Conservation (phyloP, 441 rosid genomes). For the Oxalis stricta region DNA sequence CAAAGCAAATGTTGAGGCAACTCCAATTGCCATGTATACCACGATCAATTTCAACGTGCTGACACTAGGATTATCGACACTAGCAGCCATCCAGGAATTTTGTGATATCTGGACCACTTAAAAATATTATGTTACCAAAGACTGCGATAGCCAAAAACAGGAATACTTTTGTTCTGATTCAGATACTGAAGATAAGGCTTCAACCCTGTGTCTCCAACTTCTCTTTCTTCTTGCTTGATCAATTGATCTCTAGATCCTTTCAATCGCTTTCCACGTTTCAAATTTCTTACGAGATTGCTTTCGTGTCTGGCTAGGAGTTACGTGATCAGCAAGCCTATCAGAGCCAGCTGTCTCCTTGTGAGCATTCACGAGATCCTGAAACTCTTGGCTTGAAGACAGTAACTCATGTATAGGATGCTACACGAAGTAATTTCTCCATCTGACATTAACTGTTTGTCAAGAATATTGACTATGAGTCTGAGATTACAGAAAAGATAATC, state of each 20-base stretch:
- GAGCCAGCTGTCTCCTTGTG: slow-evolving; percentile 93
- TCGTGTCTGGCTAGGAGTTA: slow-evolving; percentile 17
- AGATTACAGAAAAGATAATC: too few relatives aligned
- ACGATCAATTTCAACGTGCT: slow-evolving; percentile 46
- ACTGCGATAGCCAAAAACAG: slow-evolving; percentile 39
- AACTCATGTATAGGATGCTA: slow-evolving; percentile 70
- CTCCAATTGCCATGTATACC: slow-evolving; percentile 63
- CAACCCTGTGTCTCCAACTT: slow-evolving; percentile 69
- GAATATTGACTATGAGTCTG: too few relatives aligned
- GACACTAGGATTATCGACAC: slow-evolving; percentile 64
- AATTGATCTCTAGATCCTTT: slow-evolving; percentile 41
- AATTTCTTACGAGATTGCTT: slow-evolving; percentile 36
- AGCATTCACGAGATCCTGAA: slow-evolving; percentile 83
- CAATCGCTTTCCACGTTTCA: slow-evolving; percentile 28
- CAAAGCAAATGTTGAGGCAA: slow-evolving; percentile 31
- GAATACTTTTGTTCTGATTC: slow-evolving; percentile 67
- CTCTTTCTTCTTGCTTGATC: slow-evolving; percentile 78
- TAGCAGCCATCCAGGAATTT: slow-evolving; percentile 92
- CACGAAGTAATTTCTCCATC: slow-evolving; percentile 73
- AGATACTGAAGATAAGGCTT: slow-evolving; percentile 69
- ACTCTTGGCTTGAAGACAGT: slow-evolving; percentile 49
- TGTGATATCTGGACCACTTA: slow-evolving; percentile 55
- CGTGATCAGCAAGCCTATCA: slow-evolving; percentile 36
- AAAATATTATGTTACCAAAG: slow-evolving; percentile 38
- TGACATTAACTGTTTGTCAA: slow-evolving; percentile 74